A percentile compares a stretch with the other conserved stretches of the same genome.
phyloP scores from a whole-genome alignment of 768 basidiomycete species.

The Suillus cothurnatus region DNA sequence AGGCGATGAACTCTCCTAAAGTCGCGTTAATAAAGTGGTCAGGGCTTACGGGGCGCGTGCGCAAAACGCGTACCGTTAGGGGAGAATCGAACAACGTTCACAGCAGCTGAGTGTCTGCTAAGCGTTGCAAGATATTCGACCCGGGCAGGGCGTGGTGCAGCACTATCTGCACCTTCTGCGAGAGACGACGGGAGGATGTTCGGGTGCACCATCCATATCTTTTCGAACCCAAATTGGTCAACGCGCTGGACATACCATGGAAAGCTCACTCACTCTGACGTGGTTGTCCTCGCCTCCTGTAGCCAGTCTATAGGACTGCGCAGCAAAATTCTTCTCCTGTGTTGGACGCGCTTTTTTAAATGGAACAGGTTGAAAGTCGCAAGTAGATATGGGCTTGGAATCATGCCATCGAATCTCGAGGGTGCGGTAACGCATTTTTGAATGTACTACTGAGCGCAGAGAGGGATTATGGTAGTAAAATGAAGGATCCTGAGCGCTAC shows the following conservation, averaged over 20 bases:
- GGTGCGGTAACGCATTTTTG: conserved; percentile 79
- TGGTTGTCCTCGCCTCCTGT: conserved; percentile 97
- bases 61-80: conserved; percentile 71
- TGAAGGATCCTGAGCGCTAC: not conserved
- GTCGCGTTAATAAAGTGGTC: conserved; percentile 1
- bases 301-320: conserved; percentile 86
- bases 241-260: conserved; percentile 14
- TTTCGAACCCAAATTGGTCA: conserved; percentile 10
- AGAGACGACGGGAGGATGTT: conserved; percentile 75
- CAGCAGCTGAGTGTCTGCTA: conserved; percentile 88
- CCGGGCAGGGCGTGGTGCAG: conserved; percentile 66
- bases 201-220: conserved; percentile 96
- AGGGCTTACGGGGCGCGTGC: not conserved
- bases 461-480: not conserved
- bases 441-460: not conserved
- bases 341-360: conserved; percentile 79
- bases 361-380: conserved; percentile 89
- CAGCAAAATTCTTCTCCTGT: conserved; percentile 56
- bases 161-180: conserved; percentile 36
- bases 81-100: conserved; percentile 95
- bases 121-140: conserved; percentile 97
- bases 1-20: conserved; percentile 87
- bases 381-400: conserved; percentile 91
- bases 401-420: conserved; percentile 98
- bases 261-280: conserved; percentile 74